Base-by-base conservation (phyloP, 2,329 filamentous ascomycete genomes). In the Colletotrichum karsti region DNA sequence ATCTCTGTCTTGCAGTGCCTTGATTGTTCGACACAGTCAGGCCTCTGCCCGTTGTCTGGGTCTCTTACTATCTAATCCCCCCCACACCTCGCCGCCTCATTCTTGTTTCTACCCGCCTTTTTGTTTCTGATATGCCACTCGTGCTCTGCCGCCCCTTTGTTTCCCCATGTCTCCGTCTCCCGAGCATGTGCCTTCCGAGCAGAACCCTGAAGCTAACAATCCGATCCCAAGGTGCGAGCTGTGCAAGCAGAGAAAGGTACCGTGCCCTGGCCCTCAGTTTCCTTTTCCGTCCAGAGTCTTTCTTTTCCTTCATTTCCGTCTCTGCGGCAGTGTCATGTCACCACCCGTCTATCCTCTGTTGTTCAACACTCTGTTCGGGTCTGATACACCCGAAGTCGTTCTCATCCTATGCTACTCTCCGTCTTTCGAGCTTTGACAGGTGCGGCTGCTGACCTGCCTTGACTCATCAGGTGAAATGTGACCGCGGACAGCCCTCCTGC, bases 231-330 rank as follows among this genome's bases (percentile, higher is more conserved):
- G 90, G 74, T 91, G 93, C 76, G 93, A 95, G 80, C 85, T 92
- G 57, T 94, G 92, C 83, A 94, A 95, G 80, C 90, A 92, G 78
- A 85, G 93, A 82, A 95, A 95, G 85, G 92, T 93, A 80, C 62
- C 78, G 74, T 50, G 79, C 60, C 78, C 74, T 42, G 12, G n/a
- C 18, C 30, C 15, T 42, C 12, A 18, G n/a, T n/a, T 46, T 18
- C 22, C 30, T 44, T 46, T 59, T 28, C 20, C 28, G 39, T 28
- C 18, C 10, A 12, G 35, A 9, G 13, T 24, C 15, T 9, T 60
- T 59, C 46, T 10, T 54, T 30, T n/a, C 26, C 22, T 39, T 7
- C 24, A 24, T 7, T 15, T 48, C 30, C 12, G 10, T 22, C 7
- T 4, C 15, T 10, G 9, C 33, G 58, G n/a, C 18, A n/a, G n/a